Conservation (phyloP, 495 filamentous ascomycete genomes). For the Tuber microsphaerosporum region DNA sequence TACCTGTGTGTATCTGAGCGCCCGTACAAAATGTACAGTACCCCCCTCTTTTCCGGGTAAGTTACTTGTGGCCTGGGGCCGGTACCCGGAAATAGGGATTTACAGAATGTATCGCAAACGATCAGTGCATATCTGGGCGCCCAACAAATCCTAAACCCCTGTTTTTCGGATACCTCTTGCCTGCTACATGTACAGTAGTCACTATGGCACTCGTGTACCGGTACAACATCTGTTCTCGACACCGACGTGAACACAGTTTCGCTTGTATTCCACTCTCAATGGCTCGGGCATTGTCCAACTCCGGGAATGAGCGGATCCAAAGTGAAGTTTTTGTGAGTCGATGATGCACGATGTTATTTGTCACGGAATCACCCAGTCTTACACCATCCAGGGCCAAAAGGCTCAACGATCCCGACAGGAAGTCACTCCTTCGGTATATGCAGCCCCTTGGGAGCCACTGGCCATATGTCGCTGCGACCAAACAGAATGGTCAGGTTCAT, state of each 20-base stretch:
- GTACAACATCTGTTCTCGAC: neutral
- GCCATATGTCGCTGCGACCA: neutral
- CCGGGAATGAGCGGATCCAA: neutral
- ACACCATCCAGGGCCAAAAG: neutral
- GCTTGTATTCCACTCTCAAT: neutral
- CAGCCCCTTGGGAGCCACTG: neutral
- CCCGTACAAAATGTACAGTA: too few relatives aligned
- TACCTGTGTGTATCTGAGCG: too few relatives aligned
- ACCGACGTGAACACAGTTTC: neutral
- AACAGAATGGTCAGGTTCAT: neutral
- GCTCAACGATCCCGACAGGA: neutral
- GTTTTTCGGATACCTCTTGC: too few relatives aligned
- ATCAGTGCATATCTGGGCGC: too few relatives aligned
- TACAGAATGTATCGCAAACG: too few relatives aligned
- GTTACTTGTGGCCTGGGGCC: too few relatives aligned
- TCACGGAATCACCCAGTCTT: neutral
- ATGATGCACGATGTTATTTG: neutral
- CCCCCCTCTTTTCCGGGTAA: too few relatives aligned
- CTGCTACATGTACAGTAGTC: neutral
- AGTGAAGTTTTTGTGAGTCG: neutral
- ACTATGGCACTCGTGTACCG: neutral
- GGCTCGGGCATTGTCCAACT: neutral
- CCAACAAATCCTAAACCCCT: too few relatives aligned
- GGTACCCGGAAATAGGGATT: too few relatives aligned
- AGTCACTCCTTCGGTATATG: neutral